A percentile compares a stretch with the other conserved stretches of the same genome.
Conservation (phyloP, 2,329 filamentous ascomycete genomes). For the Alternaria sp. region DNA sequence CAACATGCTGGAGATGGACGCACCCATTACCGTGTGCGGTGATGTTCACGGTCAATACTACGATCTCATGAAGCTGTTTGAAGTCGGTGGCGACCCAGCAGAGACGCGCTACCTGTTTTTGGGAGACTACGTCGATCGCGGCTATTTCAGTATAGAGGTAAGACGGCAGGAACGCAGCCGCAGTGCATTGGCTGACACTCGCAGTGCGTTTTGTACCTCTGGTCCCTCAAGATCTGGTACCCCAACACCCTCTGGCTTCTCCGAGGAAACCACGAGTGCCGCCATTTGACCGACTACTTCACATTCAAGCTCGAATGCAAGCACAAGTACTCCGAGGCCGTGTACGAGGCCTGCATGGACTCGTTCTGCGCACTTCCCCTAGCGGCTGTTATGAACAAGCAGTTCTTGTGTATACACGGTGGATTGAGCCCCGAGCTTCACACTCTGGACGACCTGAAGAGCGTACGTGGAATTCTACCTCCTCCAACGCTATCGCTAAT, state of each 20-base stretch:
- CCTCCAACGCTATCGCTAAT: slow-evolving; percentile 24
- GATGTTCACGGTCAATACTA: slow-evolving; percentile 99
- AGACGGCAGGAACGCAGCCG: slow-evolving; percentile 14
- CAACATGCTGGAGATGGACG: slow-evolving; percentile 98
- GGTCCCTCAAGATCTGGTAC: slow-evolving; percentile 99
- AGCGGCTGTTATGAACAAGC: slow-evolving; percentile 99
- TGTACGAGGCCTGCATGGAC: slow-evolving; percentile 98
- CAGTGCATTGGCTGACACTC: slow-evolving; percentile 39
- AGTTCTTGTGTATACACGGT: slow-evolving; percentile 98
- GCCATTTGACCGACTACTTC: slow-evolving; percentile 99
- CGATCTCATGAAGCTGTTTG: slow-evolving; percentile 99
- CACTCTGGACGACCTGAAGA: slow-evolving; percentile 91
- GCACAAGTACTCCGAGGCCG: slow-evolving; percentile 96
- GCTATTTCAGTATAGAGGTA: slow-evolving; percentile 97
- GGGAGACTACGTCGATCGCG: slow-evolving; percentile 96
- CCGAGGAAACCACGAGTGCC: slow-evolving; percentile 97
- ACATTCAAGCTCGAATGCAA: slow-evolving; percentile 99
- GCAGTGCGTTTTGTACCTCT: slow-evolving; percentile 92
- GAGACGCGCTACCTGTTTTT: slow-evolving; percentile 97
- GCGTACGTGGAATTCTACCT: slow-evolving; percentile 59
- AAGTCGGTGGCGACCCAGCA: slow-evolving; percentile 94
- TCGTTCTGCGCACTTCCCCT: slow-evolving; percentile 94
- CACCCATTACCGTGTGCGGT: slow-evolving; percentile 96
- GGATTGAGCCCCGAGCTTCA: slow-evolving; percentile 95
- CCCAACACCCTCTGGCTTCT: slow-evolving; percentile 96